Evolutionary conservation across 768 basidiomycete species (phyloP).

Genomic region (Coprinellus aureogranulatus): DNA sequence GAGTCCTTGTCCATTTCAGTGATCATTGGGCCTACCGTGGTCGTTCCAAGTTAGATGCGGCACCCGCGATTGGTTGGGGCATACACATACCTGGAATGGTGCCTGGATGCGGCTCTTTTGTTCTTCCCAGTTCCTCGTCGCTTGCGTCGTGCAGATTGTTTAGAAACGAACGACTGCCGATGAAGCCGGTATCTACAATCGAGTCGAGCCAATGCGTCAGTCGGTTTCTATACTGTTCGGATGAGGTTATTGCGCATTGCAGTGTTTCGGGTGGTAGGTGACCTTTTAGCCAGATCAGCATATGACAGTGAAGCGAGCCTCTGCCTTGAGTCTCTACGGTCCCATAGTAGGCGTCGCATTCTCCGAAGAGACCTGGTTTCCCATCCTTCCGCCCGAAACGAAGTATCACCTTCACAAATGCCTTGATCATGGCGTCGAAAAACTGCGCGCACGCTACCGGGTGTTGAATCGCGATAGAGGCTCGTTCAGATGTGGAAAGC

Average conservation of each 20-base stretch:
- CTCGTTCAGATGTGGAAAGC: not conserved
- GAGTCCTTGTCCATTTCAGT: not conserved
- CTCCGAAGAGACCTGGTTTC: not conserved
- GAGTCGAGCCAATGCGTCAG: not conserved
- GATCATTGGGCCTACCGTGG: not conserved
- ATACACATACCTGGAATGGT: no score
- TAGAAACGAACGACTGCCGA: no score
- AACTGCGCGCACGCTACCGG: not conserved
- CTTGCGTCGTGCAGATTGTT: no score
- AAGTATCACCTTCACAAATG: not conserved
- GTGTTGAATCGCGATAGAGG: not conserved
- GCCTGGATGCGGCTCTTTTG: no score
- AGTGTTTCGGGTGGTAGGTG: constrained; percentile 20
- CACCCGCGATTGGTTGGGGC: no score
- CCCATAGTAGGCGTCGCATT: not conserved
- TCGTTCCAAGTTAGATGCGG: not conserved
- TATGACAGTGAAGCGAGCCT: constrained; percentile 26
- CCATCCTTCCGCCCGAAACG: not conserved
- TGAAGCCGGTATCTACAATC: not conserved
- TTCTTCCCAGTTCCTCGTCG: no score
- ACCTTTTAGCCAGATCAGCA: constrained; percentile 27
- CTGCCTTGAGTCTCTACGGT: constrained; percentile 23
- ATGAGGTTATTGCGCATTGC: not conserved
- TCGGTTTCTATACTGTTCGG: not conserved
- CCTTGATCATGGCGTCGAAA: not conserved